Evolutionary conservation across 2,329 filamentous ascomycete species (phyloP).

Genomic region (Pseudogymnoascus sp.): DNA sequence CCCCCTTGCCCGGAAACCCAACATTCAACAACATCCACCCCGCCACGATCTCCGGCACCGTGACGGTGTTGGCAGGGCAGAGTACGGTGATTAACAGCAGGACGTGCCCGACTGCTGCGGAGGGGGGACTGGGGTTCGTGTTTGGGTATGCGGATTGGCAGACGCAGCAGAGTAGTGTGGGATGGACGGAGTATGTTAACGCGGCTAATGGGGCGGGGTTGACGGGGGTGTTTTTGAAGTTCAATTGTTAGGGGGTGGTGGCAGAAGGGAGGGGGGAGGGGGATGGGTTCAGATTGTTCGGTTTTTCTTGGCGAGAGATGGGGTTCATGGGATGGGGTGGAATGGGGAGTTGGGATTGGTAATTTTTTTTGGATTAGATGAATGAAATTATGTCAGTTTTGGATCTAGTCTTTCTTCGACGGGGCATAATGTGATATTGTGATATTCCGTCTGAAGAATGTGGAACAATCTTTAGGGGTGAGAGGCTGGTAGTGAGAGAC

Average conservation of each 20-base stretch:
- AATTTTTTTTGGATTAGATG: neutral
- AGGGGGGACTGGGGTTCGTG: neutral
- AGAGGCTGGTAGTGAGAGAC: too few species aligned
- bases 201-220: neutral
- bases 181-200: neutral
- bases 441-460: neutral
- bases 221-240: neutral
- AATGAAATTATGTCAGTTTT: conserved; percentile 2
- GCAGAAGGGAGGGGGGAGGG: neutral
- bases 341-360: neutral
- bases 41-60: neutral
- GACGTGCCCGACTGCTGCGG: neutral
- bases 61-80: neutral
- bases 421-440: neutral
- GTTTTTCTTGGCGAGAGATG: neutral
- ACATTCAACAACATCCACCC: neutral
- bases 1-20: neutral
- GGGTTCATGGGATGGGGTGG: neutral
- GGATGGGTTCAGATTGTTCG: neutral
- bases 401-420: neutral
- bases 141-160: neutral
- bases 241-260: neutral
- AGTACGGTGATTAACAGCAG: neutral
- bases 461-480: neutral
- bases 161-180: neutral